Evolutionary conservation across 371 early-diverging fungal species (phyloP), one percentile per base, ranked within the genome.

Genomic region (Syncephalastrum racemosum): DNA sequence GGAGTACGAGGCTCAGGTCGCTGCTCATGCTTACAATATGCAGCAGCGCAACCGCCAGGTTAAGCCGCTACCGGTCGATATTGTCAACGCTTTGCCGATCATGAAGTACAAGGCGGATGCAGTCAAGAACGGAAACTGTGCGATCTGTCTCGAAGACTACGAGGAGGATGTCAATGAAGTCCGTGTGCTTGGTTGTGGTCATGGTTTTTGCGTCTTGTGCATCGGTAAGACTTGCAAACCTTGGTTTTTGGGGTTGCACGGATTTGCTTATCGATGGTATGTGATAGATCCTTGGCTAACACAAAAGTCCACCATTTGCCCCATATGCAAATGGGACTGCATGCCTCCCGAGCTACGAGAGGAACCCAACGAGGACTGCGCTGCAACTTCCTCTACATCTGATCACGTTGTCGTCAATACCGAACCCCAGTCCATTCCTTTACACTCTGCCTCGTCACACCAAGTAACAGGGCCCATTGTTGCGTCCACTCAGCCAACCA

Each of bases 111-210:
- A 31, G 36, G 48, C 60, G 7, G 47, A 60, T 20, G 18, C 54
- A 56, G 59, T 68, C 41, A 58, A 77, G 42, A 77, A 64, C 53
- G 44, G 63, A 7, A 48, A 46, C 16, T 77, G 78, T 49, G 65
- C 70, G 0, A 72, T 77, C 49, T 77, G 78, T 36, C 49, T 77
- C 19, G 78, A 77, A 40, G 78, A 77, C n/a, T 73, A 68, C 10
- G 36, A 31, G 36, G 59, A 45, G 12, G 62, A 66, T 16, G 63
- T 53, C 10, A 51, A 20, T 13, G 65, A 54, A 22, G 52, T 77
- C 6, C 70, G 78, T 27, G 60, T 71, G n/a, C 45, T 77, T 44
- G 70, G 68, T 1, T 77, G 78, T 64, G 55, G 64, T 7, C 78
- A 77, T 55, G 75, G 73, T 4, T 77, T 74, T 39, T 77, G 78